Evolutionary conservation across 306 rosid species (phyloP), one percentile per base, ranked within the genome.

Genomic region (Corylus americana): DNA sequence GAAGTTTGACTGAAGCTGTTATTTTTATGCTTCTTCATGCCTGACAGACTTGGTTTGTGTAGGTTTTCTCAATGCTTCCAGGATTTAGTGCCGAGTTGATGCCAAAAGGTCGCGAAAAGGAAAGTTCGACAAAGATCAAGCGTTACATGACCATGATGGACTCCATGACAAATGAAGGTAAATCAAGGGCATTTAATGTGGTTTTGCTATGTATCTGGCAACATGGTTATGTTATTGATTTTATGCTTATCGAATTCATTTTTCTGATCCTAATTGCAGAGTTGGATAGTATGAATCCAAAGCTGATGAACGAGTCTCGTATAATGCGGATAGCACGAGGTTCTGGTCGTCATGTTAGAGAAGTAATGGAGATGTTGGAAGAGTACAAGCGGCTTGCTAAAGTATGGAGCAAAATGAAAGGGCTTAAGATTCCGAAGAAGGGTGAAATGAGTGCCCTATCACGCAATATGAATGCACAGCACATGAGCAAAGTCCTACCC

Each of bases 101-200:
- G 96, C 97, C 97, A 13, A 86, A 94, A 84, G 98, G 98, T 18
- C 89, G 83, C 13, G 98, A 94, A 83, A 92, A 94, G 83, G 98
- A 92, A 89, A 92, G 94, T 81, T 96, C 92, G 74, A 88, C 97
- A 0, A 94, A 94, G 85, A 81, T 94, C 70, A 92, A 94, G 87
- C 91, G 95, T 12, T 91, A 92, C 92, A 92, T 94, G 97, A 92
- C 97, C 55, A 94, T 94, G 94, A 94, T 94, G 98, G 98, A 94
- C 80, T 92, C 98, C 0, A 94, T 94, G 98, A 92, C 98, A n/a
- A 83, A 90, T n/a, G 92, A 92, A 90, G 96, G 97, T 75, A 80
- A 82, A 88, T 73, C 49, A 61, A 71, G 55, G 14, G 53, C 35
- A 25, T 25, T 75, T 78, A 54, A 22, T 73, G 82, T 11, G 12